phyloP scores from a whole-genome alignment of 1,284 basidiomycete genomes.

The Malassezia nana region DNA sequence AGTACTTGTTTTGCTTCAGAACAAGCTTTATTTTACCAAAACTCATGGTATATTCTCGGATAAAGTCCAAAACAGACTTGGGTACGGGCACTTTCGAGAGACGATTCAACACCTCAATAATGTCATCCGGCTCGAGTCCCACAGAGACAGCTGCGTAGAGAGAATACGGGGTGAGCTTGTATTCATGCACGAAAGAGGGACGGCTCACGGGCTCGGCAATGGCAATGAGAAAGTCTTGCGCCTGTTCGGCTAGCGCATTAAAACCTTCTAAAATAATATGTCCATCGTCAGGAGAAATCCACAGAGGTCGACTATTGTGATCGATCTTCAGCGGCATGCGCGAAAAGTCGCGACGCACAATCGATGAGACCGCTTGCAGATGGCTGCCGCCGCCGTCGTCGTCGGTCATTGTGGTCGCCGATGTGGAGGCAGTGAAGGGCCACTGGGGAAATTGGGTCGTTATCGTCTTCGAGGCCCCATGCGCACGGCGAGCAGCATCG shows the following conservation, averaged over 20 bases:
- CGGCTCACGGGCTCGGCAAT: constrained; percentile 98
- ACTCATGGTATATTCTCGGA: constrained; percentile 41
- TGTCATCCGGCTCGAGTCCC: constrained; percentile 92
- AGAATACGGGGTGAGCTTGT: constrained; percentile 94
- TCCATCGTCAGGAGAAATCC: constrained; percentile 46
- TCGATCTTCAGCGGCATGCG: constrained; percentile 44
- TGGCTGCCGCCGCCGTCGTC: background rate
- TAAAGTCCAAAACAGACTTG: constrained; percentile 39
- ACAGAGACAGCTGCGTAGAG: constrained; percentile 97
- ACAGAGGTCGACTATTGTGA: constrained; percentile 40
- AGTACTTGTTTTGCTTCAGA: constrained; percentile 48
- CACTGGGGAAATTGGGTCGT: background rate
- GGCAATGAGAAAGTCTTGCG: constrained; percentile 94
- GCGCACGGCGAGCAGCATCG: background rate
- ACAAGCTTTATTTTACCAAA: constrained; percentile 49
- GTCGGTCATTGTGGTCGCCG: background rate
- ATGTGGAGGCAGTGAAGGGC: background rate
- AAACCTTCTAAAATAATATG: constrained; percentile 48
- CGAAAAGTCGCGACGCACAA: constrained; percentile 32
- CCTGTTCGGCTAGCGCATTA: constrained; percentile 82
- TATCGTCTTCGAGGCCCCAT: background rate
- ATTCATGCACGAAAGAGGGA: constrained; percentile 96
- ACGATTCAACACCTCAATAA: constrained; percentile 69
- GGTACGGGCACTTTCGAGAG: constrained; percentile 46
- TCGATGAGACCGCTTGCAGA: constrained; percentile 11